Evolutionary conservation across 2,329 filamentous ascomycete genomes (phyloP).

Genomic region (Colletotrichum camelliae): DNA sequence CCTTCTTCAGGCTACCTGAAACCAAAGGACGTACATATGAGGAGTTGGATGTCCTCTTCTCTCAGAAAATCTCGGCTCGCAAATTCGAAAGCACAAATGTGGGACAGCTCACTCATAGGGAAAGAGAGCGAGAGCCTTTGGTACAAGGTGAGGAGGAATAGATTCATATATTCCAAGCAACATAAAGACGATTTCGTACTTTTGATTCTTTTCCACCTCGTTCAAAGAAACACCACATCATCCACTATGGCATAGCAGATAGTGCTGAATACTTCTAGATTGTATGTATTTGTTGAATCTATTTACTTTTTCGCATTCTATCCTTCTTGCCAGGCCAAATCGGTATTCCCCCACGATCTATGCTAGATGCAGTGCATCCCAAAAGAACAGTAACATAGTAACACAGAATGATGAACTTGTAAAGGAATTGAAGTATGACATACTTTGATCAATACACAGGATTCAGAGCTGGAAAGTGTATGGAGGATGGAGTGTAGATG

Average conservation of each 20-base stretch:
- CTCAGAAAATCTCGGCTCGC: not conserved
- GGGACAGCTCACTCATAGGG: not conserved
- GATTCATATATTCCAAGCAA: not conserved
- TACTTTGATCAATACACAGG: not conserved
- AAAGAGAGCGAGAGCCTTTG: not conserved
- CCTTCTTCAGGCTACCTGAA: conserved; percentile 29
- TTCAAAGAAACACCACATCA: not conserved
- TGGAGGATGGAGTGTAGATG: not conserved
- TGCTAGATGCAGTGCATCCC: not conserved
- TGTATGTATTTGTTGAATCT: not conserved
- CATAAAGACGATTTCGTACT: not conserved
- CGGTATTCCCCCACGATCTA: not conserved
- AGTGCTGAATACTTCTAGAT: not conserved
- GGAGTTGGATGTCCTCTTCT: conserved; percentile 26
- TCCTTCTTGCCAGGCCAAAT: not conserved
- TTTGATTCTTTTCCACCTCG: not conserved
- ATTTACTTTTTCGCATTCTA: not conserved
- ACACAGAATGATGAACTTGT: not conserved
- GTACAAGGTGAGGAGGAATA: not conserved
- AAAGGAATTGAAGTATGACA: rapidly evolving
- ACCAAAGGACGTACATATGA: conserved; percentile 28
- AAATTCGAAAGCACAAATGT: not conserved
- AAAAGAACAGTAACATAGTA: not conserved
- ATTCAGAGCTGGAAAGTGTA: not conserved
- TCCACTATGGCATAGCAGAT: not conserved